Base-by-base conservation (phyloP, 2,329 filamentous ascomycete species). In the Colletotrichum gigasporum region DNA sequence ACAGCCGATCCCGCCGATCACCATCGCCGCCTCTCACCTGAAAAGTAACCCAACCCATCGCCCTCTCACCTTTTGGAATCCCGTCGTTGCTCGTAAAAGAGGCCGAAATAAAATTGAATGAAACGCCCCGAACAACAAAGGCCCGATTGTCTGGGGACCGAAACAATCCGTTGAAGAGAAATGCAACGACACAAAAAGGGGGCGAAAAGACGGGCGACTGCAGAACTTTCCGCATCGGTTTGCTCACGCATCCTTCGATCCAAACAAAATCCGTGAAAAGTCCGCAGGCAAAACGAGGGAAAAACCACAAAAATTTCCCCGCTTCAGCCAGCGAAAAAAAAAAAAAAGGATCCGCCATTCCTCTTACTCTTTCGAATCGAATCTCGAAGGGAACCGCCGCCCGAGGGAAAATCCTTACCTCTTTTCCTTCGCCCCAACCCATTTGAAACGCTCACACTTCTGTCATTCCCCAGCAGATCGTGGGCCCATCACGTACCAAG, bases 1-100 rank as follows among this genome's bases (percentile, higher is more conserved):
- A 57, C 51, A 30, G 62, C 47, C 57, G 62, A 65, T 65, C 62
- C 50, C 62, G 62, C 62, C 58, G 62, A 65, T 65, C 62, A 35
- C 50, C 57, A 63, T 63, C 42, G 37, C 51, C 42, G 34, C 50
- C 58, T 63, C 62, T 45, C 50, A 45, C 58, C 58, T 51, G 57
- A 56, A 37, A 56, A 5, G 48, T 39, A 44, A 53, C 57, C 60
- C 37, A 45, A 26, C 22, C 50, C 37, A 45, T 28, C 20, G 28
- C 4, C 39, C 26, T 14, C 11, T n/a, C 48, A n/a, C 8, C 5
- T 20, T 12, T 50, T 16, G 42, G 22, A 12, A 22, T 30, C n/a
- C n/a, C n/a, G n/a, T n/a, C n/a, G n/a, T n/a, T n/a, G n/a, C n/a
- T n/a, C n/a, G n/a, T n/a, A n/a, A n/a, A n/a, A n/a, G n/a, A n/a